These are phyloP conservation scores for Austroboletus novae-zelandiae DNA, from an alignment of 1,284 basidiomycete species.

Conservation along the genomic window DNA sequence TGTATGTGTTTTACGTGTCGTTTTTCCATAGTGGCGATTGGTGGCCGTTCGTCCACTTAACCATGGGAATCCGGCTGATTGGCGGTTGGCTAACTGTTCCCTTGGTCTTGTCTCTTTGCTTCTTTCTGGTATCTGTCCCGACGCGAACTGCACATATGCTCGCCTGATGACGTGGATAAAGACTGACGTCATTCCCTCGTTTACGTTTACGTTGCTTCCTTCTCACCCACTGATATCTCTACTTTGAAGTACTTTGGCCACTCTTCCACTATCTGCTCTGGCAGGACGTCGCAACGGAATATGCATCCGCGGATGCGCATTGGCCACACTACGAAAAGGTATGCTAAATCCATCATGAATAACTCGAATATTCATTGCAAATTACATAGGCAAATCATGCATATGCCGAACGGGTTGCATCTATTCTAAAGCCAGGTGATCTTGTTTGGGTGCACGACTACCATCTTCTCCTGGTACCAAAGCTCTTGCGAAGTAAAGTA, in stretches of 20 bases:
- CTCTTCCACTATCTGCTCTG: slow-evolving; percentile 98
- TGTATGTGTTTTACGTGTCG: slow-evolving; percentile 7
- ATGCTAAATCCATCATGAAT: background rate
- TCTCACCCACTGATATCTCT: background rate
- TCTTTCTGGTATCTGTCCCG: background rate
- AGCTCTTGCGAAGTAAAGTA: slow-evolving; percentile 66
- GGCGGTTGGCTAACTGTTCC: background rate
- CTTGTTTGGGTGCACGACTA: slow-evolving; percentile 91
- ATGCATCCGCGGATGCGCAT: slow-evolving; percentile 78
- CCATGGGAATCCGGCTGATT: slow-evolving; percentile 2
- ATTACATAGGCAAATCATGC: slow-evolving; percentile 76
- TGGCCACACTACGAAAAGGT: slow-evolving; percentile 46
- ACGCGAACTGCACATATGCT: background rate
- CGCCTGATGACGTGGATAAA: background rate
- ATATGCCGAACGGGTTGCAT: slow-evolving; percentile 79
- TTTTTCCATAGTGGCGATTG: slow-evolving; percentile 2
- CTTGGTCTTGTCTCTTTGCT: slow-evolving; percentile 6
- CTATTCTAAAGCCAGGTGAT: slow-evolving; percentile 85
- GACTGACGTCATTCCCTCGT: slow-evolving; percentile 3
- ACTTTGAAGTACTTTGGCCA: slow-evolving; percentile 82
- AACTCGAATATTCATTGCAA: slow-evolving; percentile 5
- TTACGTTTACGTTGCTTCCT: background rate
- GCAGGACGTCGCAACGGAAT: slow-evolving; percentile 88
- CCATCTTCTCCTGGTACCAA: slow-evolving; percentile 89
- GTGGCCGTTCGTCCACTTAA: background rate